A percentile compares a stretch with the other conserved stretches of the same genome.
Evolutionary conservation across 2,329 filamentous ascomycete genomes (phyloP).

Genomic region (Colletotrichum plurivorum): DNA sequence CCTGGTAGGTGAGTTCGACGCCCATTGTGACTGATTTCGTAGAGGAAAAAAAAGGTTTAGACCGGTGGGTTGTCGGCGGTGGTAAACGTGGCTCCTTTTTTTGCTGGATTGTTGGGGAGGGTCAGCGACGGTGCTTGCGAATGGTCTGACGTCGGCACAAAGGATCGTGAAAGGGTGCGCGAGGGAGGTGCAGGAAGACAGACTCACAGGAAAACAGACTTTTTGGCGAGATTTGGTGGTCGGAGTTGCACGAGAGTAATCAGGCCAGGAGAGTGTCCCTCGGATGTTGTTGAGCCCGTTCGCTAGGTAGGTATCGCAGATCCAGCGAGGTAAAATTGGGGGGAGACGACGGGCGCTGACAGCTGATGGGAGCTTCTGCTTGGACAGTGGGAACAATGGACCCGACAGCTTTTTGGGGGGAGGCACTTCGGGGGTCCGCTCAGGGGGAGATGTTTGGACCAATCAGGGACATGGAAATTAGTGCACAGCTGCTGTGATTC

Average conservation of each 20-base stretch:
- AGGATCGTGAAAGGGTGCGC: slow-evolving; percentile 1
- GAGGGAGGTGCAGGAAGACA: not conserved
- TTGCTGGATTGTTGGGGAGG: slow-evolving; percentile 20
- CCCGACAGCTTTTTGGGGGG: slow-evolving; percentile 24
- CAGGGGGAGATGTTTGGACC: slow-evolving; percentile 16
- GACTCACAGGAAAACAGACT: slow-evolving; percentile 3
- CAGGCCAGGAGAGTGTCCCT: slow-evolving; percentile 27
- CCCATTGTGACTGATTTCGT: slow-evolving; percentile 41
- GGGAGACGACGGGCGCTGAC: slow-evolving; percentile 16
- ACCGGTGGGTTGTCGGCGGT: slow-evolving; percentile 17
- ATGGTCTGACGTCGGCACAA: not conserved
- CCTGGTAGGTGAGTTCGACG: slow-evolving; percentile 79
- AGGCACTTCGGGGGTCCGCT: slow-evolving; percentile 28
- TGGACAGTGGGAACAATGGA: slow-evolving; percentile 25
- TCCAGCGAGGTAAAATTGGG: slow-evolving; percentile 32
- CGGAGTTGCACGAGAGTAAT: slow-evolving; percentile 21
- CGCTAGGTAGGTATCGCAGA: slow-evolving; percentile 27
- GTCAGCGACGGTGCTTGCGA: slow-evolving; percentile 1
- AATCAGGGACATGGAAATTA: slow-evolving; percentile 34
- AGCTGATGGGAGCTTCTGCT: slow-evolving; percentile 34
- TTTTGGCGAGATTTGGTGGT: slow-evolving; percentile 25
- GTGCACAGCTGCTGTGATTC: slow-evolving; percentile 35
- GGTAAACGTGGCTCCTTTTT: slow-evolving; percentile 35
- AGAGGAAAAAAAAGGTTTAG: not conserved
- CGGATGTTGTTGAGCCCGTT: slow-evolving; percentile 40